Evolutionary conservation across 495 filamentous ascomycete genomes (phyloP).

Genomic region (Lichina pygmaea): DNA sequence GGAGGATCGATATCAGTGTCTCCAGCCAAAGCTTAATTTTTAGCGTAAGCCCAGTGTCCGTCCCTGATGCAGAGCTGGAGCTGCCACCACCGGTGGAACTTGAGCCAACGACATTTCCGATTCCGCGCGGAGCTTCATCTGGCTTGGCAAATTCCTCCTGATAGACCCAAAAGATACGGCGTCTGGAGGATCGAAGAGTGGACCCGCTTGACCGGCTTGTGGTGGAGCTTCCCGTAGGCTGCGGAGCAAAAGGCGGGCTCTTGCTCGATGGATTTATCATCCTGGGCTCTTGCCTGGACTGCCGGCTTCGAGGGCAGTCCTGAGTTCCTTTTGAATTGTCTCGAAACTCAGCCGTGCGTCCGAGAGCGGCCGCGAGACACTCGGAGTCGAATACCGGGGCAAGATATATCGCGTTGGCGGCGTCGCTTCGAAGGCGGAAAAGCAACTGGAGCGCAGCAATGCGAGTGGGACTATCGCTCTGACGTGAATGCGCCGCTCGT

Average conservation of each 20-base stretch:
- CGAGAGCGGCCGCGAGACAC: slow-evolving; percentile 40
- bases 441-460: slow-evolving; percentile 62
- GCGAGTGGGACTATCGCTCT: slow-evolving; percentile 36
- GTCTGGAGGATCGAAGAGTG: slow-evolving; percentile 3
- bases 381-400: slow-evolving; percentile 36
- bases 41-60: slow-evolving; percentile 9
- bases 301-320: slow-evolving; percentile 4
- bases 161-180: slow-evolving; percentile 1
- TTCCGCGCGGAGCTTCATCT: neutral
- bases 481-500: slow-evolving; percentile 25
- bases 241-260: slow-evolving; percentile 3
- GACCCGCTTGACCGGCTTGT: too few relatives aligned
- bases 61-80: neutral
- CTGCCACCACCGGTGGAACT: neutral
- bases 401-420: slow-evolving; percentile 41
- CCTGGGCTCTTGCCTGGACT: slow-evolving; percentile 4
- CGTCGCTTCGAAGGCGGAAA: slow-evolving; percentile 62
- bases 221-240: too few relatives aligned
- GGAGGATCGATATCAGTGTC: slow-evolving; percentile 40
- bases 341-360: slow-evolving; percentile 28
- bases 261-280: slow-evolving; percentile 4
- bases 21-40: slow-evolving; percentile 55
- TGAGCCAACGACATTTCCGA: neutral
- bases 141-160: neutral
- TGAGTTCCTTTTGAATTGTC: slow-evolving; percentile 2